phyloP scores from a whole-genome alignment of 2,329 filamentous ascomycete genomes.

The Alternaria panax region DNA sequence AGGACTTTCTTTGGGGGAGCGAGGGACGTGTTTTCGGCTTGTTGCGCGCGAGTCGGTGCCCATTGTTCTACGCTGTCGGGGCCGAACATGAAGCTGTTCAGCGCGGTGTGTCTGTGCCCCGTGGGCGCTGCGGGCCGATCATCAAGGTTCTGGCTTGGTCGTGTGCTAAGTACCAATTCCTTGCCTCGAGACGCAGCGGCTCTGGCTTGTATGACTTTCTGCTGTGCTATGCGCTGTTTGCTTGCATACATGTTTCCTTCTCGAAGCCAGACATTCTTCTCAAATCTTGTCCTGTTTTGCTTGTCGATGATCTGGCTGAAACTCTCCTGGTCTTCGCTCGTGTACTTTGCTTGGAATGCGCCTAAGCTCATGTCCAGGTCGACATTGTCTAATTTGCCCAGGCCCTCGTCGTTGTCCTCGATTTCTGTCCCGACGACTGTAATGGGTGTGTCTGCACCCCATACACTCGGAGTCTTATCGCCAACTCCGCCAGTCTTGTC shows the following conservation, averaged over 20 bases:
- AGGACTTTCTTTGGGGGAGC: constrained; percentile 78
- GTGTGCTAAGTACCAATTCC: constrained; percentile 58
- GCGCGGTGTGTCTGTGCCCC: constrained; percentile 72
- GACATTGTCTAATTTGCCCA: constrained; percentile 59
- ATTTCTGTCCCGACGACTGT: constrained; percentile 58
- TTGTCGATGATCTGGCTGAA: constrained; percentile 92
- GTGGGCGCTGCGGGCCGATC: constrained; percentile 79
- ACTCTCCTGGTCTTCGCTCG: constrained; percentile 96
- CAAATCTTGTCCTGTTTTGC: constrained; percentile 82
- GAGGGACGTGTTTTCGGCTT: constrained; percentile 72
- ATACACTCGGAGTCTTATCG: constrained; percentile 69
- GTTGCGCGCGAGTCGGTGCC: constrained; percentile 68
- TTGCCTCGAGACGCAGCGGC: constrained; percentile 51
- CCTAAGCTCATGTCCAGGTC: constrained; percentile 82
- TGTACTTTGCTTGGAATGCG: constrained; percentile 90
- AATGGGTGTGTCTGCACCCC: constrained; percentile 73
- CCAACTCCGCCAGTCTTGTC: constrained; percentile 29
- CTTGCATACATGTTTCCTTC: constrained; percentile 80
- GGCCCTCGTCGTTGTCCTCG: constrained; percentile 37
- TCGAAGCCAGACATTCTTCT: constrained; percentile 91
- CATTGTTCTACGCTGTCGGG: constrained; percentile 69
- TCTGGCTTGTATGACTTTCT: constrained; percentile 74
- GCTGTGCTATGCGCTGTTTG: constrained; percentile 68
- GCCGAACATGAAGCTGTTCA: constrained; percentile 87
- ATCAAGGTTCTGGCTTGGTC: constrained; percentile 67